Percentiles rank a stretch among this genome's conserved stretches.
phyloP scores from a whole-genome alignment of 306 rosid genomes.

The Sicyos baderoa region DNA sequence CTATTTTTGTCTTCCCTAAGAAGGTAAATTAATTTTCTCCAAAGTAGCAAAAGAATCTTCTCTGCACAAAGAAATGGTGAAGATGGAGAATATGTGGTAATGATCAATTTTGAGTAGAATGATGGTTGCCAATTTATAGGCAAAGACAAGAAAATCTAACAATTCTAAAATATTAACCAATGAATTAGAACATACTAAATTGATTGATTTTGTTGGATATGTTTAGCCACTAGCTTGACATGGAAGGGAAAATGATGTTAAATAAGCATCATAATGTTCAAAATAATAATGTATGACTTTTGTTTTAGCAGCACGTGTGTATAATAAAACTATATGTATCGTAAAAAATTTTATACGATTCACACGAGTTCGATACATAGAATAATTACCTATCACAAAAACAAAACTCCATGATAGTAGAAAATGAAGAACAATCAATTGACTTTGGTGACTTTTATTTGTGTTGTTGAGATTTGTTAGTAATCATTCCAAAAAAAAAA shows the following conservation, averaged over 20 bases:
- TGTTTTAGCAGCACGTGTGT: neutral
- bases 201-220: conserved; percentile 1
- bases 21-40: neutral
- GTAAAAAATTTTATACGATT: neutral
- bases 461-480: neutral
- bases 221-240: conserved; percentile 1
- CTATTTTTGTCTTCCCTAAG: neutral
- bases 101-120: neutral
- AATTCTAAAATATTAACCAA: neutral
- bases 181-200: neutral
- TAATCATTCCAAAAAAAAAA: neutral
- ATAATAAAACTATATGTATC: neutral
- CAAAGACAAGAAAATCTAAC: neutral
- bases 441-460: neutral
- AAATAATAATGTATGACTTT: neutral
- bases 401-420: neutral
- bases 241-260: conserved; percentile 5
- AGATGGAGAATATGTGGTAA: neutral
- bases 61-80: neutral
- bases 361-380: neutral
- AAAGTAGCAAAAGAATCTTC: neutral
- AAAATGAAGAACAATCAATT: neutral
- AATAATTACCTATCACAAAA: neutral
- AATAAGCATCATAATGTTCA: neutral
- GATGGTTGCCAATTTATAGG: neutral